These are phyloP conservation scores for Oryza rufipogon DNA, from an alignment of 176 grass and related monocot species.

Conservation along the genomic window DNA sequence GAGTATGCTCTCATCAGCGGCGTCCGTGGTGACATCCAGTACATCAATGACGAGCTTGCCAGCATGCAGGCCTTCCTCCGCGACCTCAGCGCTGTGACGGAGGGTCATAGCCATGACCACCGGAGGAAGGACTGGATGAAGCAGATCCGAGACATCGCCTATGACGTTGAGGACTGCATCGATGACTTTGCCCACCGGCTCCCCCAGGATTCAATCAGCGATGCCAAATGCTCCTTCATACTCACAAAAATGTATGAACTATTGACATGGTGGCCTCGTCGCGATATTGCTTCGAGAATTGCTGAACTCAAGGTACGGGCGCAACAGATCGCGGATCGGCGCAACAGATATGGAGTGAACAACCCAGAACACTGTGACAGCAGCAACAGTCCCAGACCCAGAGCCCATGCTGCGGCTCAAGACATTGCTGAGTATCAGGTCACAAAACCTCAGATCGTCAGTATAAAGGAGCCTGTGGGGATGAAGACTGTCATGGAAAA, in stretches of 20 bases:
- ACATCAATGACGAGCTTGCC: not conserved
- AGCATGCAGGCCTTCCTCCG: constrained; percentile 30
- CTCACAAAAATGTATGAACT: not conserved
- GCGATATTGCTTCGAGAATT: not conserved
- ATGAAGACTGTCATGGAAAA: not conserved
- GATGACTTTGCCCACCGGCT: constrained; percentile 23
- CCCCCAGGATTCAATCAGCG: not conserved
- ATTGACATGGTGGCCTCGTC: constrained; percentile 21
- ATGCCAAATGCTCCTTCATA: not conserved
- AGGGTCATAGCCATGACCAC: not conserved
- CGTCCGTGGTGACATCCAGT: not conserved
- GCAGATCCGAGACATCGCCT: constrained; percentile 24
- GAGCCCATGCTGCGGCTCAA: not conserved
- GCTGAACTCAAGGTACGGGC: constrained; percentile 19
- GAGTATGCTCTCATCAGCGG: constrained; percentile 1
- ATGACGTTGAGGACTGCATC: constrained; percentile 25
- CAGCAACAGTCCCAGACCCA: accelerated
- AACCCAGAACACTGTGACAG: not conserved
- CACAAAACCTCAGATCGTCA: not conserved
- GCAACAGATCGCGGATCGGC: constrained; percentile 8
- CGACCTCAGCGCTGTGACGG: not conserved
- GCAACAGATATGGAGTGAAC: not conserved
- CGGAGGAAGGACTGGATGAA: constrained; percentile 36
- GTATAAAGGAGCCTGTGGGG: constrained; percentile 8
- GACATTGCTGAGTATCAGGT: constrained; percentile 17